Evolutionary conservation across 83 land plant genomes (phyloP).

Genomic region (Picea mariana): DNA sequence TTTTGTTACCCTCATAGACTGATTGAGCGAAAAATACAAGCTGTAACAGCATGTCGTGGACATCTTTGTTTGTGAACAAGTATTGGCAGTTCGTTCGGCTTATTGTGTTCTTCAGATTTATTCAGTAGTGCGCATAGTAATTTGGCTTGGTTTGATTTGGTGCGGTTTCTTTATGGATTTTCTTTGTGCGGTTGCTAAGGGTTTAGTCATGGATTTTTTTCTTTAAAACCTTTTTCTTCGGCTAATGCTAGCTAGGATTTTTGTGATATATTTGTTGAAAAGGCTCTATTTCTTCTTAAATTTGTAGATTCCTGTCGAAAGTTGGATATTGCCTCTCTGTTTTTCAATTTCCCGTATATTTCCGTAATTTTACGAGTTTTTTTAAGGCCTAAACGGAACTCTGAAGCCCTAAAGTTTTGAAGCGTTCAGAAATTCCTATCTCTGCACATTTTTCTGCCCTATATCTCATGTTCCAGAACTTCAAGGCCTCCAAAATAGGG

Average conservation of each 20-base stretch:
- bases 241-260: background rate
- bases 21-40: background rate
- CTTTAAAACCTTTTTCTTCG: constrained; percentile 13
- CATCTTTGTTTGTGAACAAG: background rate
- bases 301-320: background rate
- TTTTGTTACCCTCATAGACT: background rate
- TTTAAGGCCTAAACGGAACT: too few species aligned
- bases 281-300: background rate
- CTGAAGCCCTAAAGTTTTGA: background rate
- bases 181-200: background rate
- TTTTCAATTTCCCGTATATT: too few species aligned
- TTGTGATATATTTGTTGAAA: background rate
- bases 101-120: constrained; percentile 12
- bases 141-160: background rate
- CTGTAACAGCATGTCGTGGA: constrained; percentile 12
- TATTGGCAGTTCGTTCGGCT: constrained; percentile 12
- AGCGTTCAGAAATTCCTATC: background rate
- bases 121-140: background rate
- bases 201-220: constrained; percentile 12
- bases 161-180: background rate
- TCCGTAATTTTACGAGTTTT: too few species aligned
- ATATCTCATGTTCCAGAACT: too few species aligned
- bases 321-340: background rate
- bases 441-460: background rate
- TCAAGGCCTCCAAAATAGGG: too few species aligned